phyloP scores from a whole-genome alignment of 306 rosid genomes.

The Vicia sativa region DNA sequence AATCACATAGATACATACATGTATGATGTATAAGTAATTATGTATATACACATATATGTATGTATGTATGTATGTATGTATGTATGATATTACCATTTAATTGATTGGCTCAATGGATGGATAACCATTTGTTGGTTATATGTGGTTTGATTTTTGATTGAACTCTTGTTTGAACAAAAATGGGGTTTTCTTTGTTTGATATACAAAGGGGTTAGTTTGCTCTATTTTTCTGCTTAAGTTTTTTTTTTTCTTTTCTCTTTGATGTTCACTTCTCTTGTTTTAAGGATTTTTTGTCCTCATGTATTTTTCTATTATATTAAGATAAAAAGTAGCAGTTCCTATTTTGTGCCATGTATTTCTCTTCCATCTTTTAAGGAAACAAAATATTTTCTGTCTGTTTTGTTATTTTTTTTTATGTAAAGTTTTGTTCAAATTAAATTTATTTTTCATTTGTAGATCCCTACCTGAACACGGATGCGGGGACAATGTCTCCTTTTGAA shows the following conservation, averaged over 20 bases:
- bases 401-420: constrained; percentile 8
- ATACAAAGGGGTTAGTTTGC: constrained; percentile 15
- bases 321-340: constrained; percentile 9
- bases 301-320: constrained; percentile 20
- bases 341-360: constrained; percentile 21
- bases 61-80: not conserved
- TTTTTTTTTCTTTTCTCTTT: constrained; percentile 8
- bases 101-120: constrained; percentile 29
- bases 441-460: constrained; percentile 60
- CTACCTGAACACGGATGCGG: constrained; percentile 85
- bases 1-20: not conserved
- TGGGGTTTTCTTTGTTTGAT: not conserved
- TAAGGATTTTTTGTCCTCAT: constrained; percentile 8
- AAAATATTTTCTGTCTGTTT: constrained; percentile 13
- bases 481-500: constrained; percentile 90
- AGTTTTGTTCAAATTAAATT: constrained; percentile 27
- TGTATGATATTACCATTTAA: not conserved
- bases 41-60: not conserved
- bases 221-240: not conserved
- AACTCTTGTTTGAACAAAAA: constrained; percentile 23
- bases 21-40: not conserved
- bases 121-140: constrained; percentile 20
- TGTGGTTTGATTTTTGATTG: constrained; percentile 24
- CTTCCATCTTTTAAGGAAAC: constrained; percentile 18
- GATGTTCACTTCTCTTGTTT: constrained; percentile 34